Evolutionary conservation across 1,284 basidiomycete genomes (phyloP).

Genomic region (Microbotryomycetes sp.): DNA sequence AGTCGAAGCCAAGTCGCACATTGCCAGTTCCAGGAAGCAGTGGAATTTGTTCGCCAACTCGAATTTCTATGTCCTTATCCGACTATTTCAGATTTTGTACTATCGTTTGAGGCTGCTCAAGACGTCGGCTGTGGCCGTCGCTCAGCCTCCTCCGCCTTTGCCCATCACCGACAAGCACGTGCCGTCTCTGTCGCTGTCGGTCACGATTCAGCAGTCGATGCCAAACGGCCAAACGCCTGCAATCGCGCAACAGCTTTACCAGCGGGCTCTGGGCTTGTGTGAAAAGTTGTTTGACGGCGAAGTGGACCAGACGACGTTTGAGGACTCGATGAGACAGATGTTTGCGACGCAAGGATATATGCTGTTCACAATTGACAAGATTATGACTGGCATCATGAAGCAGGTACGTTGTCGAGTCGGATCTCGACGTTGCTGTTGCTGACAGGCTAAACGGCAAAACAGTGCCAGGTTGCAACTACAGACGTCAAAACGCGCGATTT

Average conservation of each 20-base stretch:
- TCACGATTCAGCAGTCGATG: constrained; percentile 40
- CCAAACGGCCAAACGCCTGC: constrained; percentile 7
- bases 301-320: constrained; percentile 79
- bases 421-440: neutral
- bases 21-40: constrained; percentile 16
- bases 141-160: constrained; percentile 35
- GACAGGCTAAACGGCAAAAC: neutral
- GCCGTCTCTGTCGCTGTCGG: constrained; percentile 37
- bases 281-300: constrained; percentile 91
- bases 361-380: constrained; percentile 45
- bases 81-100: constrained; percentile 79
- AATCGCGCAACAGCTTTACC: constrained; percentile 63
- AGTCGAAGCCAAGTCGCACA: constrained; percentile 42
- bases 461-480: constrained; percentile 23
- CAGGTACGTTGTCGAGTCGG: constrained; percentile 18
- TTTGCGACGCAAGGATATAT: constrained; percentile 81
- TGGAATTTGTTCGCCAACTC: constrained; percentile 81
- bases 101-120: constrained; percentile 64
- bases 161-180: constrained; percentile 42
- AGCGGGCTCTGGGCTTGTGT: constrained; percentile 81
- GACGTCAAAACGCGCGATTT: constrained; percentile 31
- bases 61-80: constrained; percentile 81
- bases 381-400: constrained; percentile 32
- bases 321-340: constrained; percentile 93
- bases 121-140: constrained; percentile 40